Evolutionary conservation across 352 stramenopile species (phyloP).

Genomic region (Phytophthora brassicae): DNA sequence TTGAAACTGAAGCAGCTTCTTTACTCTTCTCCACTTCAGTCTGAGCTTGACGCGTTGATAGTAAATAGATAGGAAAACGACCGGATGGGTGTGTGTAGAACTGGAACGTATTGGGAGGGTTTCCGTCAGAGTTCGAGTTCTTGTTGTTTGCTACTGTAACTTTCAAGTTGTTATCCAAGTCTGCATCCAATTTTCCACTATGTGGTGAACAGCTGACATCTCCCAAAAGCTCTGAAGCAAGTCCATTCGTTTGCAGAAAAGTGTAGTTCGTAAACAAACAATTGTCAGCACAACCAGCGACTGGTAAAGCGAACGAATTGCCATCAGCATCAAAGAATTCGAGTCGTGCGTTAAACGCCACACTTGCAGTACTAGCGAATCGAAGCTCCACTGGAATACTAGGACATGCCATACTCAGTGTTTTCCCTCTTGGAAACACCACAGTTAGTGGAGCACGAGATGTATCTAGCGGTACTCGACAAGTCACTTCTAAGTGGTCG

Average conservation of each 20-base stretch:
- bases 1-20: constrained; percentile 6
- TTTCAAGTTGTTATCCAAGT: neutral
- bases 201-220: constrained; percentile 2
- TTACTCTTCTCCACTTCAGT: constrained; percentile 39
- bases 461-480: constrained; percentile 76
- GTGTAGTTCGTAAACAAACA: constrained; percentile 90
- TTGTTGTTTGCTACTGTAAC: neutral
- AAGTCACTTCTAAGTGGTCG: constrained; percentile 89
- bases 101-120: constrained; percentile 15
- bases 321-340: constrained; percentile 93
- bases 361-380: constrained; percentile 80
- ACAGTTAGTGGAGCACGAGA: constrained; percentile 82
- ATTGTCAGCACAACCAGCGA: constrained; percentile 91
- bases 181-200: neutral
- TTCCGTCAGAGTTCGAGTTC: constrained; percentile 1
- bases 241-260: constrained; percentile 68
- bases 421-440: constrained; percentile 88
- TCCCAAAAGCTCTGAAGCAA: constrained; percentile 15
- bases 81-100: constrained; percentile 56
- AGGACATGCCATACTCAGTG: constrained; percentile 80
- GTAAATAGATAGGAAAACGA: constrained; percentile 63
- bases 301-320: constrained; percentile 80
- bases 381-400: constrained; percentile 83
- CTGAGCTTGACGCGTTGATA: constrained; percentile 48
- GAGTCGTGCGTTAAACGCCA: constrained; percentile 90